phyloP scores from a whole-genome alignment of 352 stramenopile species.

The Globisporangium perplexum region DNA sequence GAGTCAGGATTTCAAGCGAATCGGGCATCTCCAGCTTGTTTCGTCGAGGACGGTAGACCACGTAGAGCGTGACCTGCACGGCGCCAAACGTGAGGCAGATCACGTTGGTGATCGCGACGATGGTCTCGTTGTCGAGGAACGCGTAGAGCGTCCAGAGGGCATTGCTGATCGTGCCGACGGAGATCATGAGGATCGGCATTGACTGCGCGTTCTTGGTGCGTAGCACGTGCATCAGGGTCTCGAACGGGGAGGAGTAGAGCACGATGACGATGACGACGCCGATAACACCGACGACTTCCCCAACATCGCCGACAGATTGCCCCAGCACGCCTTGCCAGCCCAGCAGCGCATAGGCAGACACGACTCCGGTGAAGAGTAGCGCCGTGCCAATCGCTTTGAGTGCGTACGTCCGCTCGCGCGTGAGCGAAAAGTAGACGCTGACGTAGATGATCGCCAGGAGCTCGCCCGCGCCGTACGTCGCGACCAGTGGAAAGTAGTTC shows the following conservation, averaged over 20 bases:
- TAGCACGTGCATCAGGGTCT: constrained; percentile 42
- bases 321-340: not conserved
- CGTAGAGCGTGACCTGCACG: constrained; percentile 49
- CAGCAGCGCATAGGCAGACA: not conserved
- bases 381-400: not conserved
- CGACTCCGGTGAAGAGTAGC: not conserved
- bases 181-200: constrained; percentile 45
- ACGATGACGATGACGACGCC: constrained; percentile 36
- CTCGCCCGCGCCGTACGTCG: constrained; percentile 1
- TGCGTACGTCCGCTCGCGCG: not conserved
- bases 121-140: constrained; percentile 31
- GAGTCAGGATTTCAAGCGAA: constrained; percentile 1
- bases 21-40: constrained; percentile 1
- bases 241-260: constrained; percentile 55
- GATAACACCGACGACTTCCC: constrained; percentile 27
- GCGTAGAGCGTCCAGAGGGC: constrained; percentile 47
- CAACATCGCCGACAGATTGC: constrained; percentile 9
- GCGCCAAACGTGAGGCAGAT: constrained; percentile 31
- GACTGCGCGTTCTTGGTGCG: constrained; percentile 42
- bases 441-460: constrained; percentile 8
- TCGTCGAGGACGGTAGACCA: constrained; percentile 25
- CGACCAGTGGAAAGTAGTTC: constrained; percentile 9
- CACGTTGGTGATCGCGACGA: constrained; percentile 42
- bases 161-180: constrained; percentile 46
- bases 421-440: constrained; percentile 1